These are phyloP conservation scores for Ascochyta clinopodiicola DNA, from an alignment of 2,329 filamentous ascomycete species.

Conservation along the genomic window DNA sequence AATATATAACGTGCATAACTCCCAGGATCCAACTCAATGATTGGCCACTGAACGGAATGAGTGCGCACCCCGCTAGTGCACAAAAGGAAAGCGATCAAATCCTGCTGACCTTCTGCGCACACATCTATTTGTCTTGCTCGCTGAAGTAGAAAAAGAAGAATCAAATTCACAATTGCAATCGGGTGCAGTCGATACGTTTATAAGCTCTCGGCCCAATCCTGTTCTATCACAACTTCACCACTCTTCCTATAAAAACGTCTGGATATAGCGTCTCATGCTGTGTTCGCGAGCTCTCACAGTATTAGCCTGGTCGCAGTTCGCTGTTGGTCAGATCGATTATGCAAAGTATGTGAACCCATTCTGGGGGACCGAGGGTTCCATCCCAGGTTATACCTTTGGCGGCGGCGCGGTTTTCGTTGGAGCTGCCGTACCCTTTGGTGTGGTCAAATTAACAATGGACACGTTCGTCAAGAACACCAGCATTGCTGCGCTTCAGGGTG, in stretches of 20 bases:
- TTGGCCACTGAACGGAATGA: no score
- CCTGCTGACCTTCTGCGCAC: no score
- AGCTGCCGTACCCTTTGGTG: slow-evolving; percentile 41
- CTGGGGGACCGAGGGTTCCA: slow-evolving; percentile 57
- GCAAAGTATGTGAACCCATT: slow-evolving; percentile 58
- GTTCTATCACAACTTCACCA: no score
- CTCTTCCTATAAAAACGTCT: neutral
- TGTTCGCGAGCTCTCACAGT: neutral
- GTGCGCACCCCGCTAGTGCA: no score
- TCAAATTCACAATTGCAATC: no score
- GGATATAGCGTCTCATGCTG: neutral
- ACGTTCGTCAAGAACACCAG: slow-evolving; percentile 34
- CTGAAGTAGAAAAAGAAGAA: no score
- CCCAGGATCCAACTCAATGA: no score
- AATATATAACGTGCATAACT: no score
- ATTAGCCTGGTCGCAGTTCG: neutral
- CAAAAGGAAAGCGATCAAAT: no score
- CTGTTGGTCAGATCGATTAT: slow-evolving; percentile 36
- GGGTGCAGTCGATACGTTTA: no score
- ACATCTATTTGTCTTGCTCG: no score
- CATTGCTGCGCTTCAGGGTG: slow-evolving; percentile 40
- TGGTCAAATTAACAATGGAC: slow-evolving; percentile 47
- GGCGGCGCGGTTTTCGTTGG: slow-evolving; percentile 46
- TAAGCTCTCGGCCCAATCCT: neutral
- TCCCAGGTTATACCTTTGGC: slow-evolving; percentile 53